Base-by-base conservation (phyloP, 2,329 filamentous ascomycete species). In the Neofusicoccum kwambonambiense region DNA sequence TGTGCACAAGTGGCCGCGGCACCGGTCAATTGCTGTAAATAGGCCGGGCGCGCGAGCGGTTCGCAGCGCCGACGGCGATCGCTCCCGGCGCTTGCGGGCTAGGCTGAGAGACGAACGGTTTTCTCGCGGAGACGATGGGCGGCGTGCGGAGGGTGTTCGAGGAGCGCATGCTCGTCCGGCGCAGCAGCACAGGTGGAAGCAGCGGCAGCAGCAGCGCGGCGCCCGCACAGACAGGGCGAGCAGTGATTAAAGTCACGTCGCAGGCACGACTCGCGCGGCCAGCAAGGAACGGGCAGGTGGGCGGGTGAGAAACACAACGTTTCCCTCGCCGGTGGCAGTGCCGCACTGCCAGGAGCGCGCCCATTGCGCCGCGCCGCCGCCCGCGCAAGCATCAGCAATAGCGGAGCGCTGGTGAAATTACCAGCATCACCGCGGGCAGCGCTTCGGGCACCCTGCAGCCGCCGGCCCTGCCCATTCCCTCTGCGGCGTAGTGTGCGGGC, bases 271-370 rank as follows among this genome's bases (percentile, higher is more conserved):
- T 60, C 41, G 54, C 35, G 8, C 22, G 42, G 42, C 54, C 56
- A 60, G 56, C 56, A 60, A 60, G 56, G 56, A 60, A 60, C 54
- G 54, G 54, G 54, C 54, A 58, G 54, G 54, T 45, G 54, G 54
- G 54, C 41, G 54, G 52, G 56, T 42, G 56, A 60, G 56, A 60
- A 60, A 60, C 56, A 60, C 58, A 62, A 42, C 58, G 47, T 62
- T 51, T 50, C 45, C 58, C 44, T 62, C 58, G 37, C 45, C 57
- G 47, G 58, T 51, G 58, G 58, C 58, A 62, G 58, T 51, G 58
- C 58, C 58, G 47, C 22, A 45, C 58, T 51, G 47, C 45, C 45
- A 51, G 47, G 58, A 50, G 45, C 22, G 56, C 56, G 41, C 56
- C 49, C 42, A 45, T 17, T 34, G 56, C 41, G 51, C 35, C 51